Base-by-base conservation (phyloP, 148 eudicot species). In the Nepenthes mirabilis region DNA sequence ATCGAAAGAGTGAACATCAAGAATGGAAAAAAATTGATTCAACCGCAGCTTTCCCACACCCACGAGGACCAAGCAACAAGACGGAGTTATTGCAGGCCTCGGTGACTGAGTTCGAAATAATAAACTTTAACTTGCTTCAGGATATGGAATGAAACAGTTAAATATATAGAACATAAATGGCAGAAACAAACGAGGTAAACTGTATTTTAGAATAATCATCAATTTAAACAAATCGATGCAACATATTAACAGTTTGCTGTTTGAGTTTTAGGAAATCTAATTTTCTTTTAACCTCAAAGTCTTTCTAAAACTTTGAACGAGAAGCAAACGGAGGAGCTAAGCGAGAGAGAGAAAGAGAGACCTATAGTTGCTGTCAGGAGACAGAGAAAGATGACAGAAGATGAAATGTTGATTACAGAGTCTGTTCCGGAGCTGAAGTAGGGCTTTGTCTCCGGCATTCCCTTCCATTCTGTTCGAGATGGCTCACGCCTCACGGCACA, bases 31-130 rank as follows among this genome's bases (percentile, higher is more conserved):
- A n/a, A 49, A 11, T n/a, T 10, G 13, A 5, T 12, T 6, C 61
- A 3, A 91, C 98, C 69, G 85, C 83, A 47, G 61, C 61, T 79
- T 91, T 86, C 37, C 96, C 91, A 45, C 95, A 91, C 9, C 96
- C 98, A 37, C 96, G 94, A 14, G 98, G 96, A 34, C 98, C 98
- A 14, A 91, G 89, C 57, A 91, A 87, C 79, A 91, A 68, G 34
- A 79, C 83, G 3, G 98, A 91, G 68, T 91, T 91, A 69, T 91
- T 91, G 67, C 91, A 83, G 33, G 85, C 86, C 75, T 91, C 98
- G 13, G 88, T 79, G 14, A 88, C 70, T 33, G 95, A 91, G 45
- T 85, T 81, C 34, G 94, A 75, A 65, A 91, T 52, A 45, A 86
- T 78, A 61, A 80, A 85, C 82, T 88, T 91, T 83, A 91, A 73